phyloP scores from a whole-genome alignment of 2,329 filamentous ascomycete species.

The Magnaporthiopsis poae region DNA sequence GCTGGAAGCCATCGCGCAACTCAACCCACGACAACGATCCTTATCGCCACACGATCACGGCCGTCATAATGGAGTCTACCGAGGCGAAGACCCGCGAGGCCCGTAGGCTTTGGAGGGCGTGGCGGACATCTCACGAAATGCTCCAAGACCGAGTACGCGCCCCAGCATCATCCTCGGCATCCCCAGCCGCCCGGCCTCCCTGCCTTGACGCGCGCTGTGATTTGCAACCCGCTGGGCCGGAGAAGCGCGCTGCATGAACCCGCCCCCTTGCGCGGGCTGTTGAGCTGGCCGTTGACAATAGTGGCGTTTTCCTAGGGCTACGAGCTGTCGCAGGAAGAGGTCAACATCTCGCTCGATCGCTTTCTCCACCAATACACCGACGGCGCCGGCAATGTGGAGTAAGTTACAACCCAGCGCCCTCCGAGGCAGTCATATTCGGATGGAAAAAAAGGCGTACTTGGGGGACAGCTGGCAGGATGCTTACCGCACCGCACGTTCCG shows the following conservation, averaged over 20 bases:
- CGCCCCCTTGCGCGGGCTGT: too few relatives aligned
- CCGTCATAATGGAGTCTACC: background rate
- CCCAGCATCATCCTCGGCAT: background rate
- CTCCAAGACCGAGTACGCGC: conserved; percentile 69
- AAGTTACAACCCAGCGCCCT: conserved; percentile 24
- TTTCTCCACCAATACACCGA: conserved; percentile 67
- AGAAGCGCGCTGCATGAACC: too few relatives aligned
- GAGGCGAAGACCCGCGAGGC: conserved; percentile 41
- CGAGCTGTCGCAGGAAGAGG: conserved; percentile 79
- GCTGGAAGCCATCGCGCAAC: too few relatives aligned
- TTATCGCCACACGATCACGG: too few relatives aligned
- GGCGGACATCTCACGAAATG: conserved; percentile 92
- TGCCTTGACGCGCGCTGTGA: too few relatives aligned
- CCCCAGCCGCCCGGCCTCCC: background rate
- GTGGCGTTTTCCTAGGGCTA: conserved; percentile 58
- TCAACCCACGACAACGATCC: too few relatives aligned
- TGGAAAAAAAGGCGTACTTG: too few relatives aligned
- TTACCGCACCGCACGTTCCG: too few relatives aligned
- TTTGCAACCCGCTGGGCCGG: too few relatives aligned
- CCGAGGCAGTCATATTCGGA: too few relatives aligned
- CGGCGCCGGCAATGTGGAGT: conserved; percentile 67
- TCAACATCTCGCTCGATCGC: conserved; percentile 72
- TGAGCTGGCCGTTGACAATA: too few relatives aligned
- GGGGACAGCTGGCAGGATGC: too few relatives aligned
- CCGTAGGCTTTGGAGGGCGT: conserved; percentile 80